Evolutionary conservation across 108 stramenopile genomes (phyloP), one percentile per base, ranked within the genome.

Genomic region (Schizochytrium sp.): DNA sequence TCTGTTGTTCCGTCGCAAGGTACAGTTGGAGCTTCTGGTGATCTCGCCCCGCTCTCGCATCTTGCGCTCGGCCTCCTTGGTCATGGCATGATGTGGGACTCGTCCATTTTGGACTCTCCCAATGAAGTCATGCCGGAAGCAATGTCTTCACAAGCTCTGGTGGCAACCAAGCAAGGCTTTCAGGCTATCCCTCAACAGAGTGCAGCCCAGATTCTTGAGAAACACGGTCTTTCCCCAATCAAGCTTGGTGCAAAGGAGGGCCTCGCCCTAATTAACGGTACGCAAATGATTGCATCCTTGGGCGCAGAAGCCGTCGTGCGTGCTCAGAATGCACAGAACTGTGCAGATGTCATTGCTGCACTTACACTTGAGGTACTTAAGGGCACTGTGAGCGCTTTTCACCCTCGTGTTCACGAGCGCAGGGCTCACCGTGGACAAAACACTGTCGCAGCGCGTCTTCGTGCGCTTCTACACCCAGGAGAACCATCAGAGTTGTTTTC

Each of bases 171-270:
- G 42, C 40, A 0, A 1, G 15, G 1, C 72, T 15, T 13, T 72
- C n/a, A 55, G 12, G 50, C 38, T 2, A 10, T 50, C 53, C 15
- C 15, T 53, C 47, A 49, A 10, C 50, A 40, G 28, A 83, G 76
- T 57, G 90, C 90, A 15, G 88, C 87, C 5, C 46, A 88, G 13
- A 49, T 90, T 28, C 50, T 90, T 3, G 72, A 53, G 42, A 53
- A 64, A 12, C 49, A 90, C 88, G 57, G 57, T 10, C 88, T 88
- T 49, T 17, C 17, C 17, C 60, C 87, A 3, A 89, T 89, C 64
- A 49, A 60, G n/a, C 72, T 90, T n/a, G 88, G 64, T 4, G 90
- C 90, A 3, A 90, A 90, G 64, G 90, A 90, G 56, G 90, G 90
- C 38, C 88, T 90, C 0, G 88, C 90, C 19, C 72, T 90, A 56